Evolutionary conservation across 2,329 filamentous ascomycete genomes (phyloP), one percentile per base, ranked within the genome.

Genomic region (Xylaria sp.): DNA sequence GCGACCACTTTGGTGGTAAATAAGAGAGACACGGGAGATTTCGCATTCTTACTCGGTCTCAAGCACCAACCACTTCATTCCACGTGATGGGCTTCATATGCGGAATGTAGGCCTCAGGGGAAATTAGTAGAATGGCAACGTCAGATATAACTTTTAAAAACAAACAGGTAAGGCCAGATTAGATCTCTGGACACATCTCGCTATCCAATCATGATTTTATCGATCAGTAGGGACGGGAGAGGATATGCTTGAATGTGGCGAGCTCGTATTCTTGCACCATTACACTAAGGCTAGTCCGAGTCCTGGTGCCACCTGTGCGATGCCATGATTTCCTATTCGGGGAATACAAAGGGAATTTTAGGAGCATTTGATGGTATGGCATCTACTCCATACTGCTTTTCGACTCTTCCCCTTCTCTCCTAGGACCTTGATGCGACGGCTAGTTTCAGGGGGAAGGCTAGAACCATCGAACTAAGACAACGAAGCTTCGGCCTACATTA

Each of bases 291-390:
- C 53, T 20, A n/a, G 31, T 11, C 3, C 9, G 31, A 33, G 7
- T 33, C 31, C 6, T 28, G 2, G 48, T 63, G 23, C 31, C 59
- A 57, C 54, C 15, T 15, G 48, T 59, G 49, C 17, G n/a, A 61
- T 36, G 23, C 36, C 31, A 23, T 62, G 53, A 63, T 63, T 59
- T 54, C 51, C 31, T 3, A n/a, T 59, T 69, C 67, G 59, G 64
- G 56, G 64, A 65, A 54, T 61, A 69, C 64, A 58, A 63, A n/a
- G 20, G 17, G 33, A 31, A n/a, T 54, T 44, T 46, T 57, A 40
- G 40, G 44, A 26, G 28, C n/a, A 26, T 46, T 54, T 51, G 46
- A 23, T 20, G 10, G 28, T 17, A 17, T 42, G 36, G 6, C 36
- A 59, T 5, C 42, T 42, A 17, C 51, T 59, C 23, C 31, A 40